Conservation (phyloP, 1,284 basidiomycete species). For the Trametes sp. region DNA sequence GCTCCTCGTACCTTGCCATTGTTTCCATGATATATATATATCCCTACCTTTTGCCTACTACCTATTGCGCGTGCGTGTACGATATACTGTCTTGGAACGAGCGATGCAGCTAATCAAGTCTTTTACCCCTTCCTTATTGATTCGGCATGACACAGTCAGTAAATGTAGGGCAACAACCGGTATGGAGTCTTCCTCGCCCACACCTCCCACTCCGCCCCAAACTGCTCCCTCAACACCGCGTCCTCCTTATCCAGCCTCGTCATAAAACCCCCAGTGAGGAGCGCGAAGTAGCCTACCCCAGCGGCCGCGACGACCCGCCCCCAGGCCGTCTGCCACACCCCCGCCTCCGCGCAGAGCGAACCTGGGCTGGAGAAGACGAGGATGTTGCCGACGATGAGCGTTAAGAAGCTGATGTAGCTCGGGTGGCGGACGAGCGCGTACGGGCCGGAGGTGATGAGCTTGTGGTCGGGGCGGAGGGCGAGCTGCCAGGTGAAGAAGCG, state of each 20-base stretch:
- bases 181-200: slow-evolving; percentile 13
- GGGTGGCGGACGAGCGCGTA: slow-evolving; percentile 20
- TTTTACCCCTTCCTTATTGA: too few species aligned
- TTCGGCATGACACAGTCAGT: slow-evolving; percentile 1
- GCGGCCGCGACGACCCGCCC: background rate
- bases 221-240: slow-evolving; percentile 15
- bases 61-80: background rate
- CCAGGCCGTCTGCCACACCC: background rate
- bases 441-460: slow-evolving; percentile 17
- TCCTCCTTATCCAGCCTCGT: slow-evolving; percentile 13
- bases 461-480: slow-evolving; percentile 7
- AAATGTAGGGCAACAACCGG: slow-evolving; percentile 11
- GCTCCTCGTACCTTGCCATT: background rate
- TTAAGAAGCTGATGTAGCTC: background rate
- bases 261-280: background rate
- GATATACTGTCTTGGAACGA: background rate
- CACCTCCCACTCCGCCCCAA: slow-evolving; percentile 10
- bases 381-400: background rate
- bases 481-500: slow-evolving; percentile 14
- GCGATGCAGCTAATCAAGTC: background rate
- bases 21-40: background rate
- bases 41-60: background rate
- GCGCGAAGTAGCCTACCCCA: background rate
- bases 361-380: background rate
- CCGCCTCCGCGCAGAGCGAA: background rate